phyloP scores from a whole-genome alignment of 2,329 filamentous ascomycete genomes.

The Lasiodiplodia theobromae region DNA sequence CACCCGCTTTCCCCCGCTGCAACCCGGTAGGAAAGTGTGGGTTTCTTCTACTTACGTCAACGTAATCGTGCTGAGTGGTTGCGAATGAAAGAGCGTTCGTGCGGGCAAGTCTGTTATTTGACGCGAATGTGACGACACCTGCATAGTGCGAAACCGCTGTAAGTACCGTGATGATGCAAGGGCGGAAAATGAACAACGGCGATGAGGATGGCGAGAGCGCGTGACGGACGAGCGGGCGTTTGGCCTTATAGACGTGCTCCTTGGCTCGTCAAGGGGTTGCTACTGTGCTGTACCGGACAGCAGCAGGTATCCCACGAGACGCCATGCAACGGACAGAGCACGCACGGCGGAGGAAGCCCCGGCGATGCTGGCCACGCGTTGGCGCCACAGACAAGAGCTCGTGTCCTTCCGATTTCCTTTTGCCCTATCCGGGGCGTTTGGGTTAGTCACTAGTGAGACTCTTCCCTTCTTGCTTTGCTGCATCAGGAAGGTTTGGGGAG shows the following conservation, averaged over 20 bases:
- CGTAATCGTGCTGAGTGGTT: neutral
- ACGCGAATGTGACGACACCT: neutral
- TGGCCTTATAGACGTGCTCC: neutral
- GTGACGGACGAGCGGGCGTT: neutral
- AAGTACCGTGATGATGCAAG: neutral
- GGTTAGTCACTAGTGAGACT: constrained; percentile 9
- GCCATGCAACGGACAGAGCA: neutral
- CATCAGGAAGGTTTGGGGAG: neutral
- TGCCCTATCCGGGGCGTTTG: constrained; percentile 7
- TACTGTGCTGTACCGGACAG: neutral
- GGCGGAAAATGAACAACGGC: neutral
- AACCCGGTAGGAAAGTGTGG: neutral
- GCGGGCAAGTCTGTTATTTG: neutral
- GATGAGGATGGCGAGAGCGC: neutral
- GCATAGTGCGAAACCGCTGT: neutral
- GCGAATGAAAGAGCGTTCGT: neutral
- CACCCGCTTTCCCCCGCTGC: neutral
- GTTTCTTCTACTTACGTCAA: neutral
- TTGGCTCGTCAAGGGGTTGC: neutral
- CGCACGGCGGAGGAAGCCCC: neutral
- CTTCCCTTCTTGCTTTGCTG: neutral
- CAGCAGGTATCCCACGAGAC: neutral
- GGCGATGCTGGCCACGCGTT: neutral
- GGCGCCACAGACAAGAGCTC: neutral
- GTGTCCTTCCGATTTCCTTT: neutral